Base-by-base conservation (phyloP, 1,139 yeast species). In the Candida smagusa region DNA sequence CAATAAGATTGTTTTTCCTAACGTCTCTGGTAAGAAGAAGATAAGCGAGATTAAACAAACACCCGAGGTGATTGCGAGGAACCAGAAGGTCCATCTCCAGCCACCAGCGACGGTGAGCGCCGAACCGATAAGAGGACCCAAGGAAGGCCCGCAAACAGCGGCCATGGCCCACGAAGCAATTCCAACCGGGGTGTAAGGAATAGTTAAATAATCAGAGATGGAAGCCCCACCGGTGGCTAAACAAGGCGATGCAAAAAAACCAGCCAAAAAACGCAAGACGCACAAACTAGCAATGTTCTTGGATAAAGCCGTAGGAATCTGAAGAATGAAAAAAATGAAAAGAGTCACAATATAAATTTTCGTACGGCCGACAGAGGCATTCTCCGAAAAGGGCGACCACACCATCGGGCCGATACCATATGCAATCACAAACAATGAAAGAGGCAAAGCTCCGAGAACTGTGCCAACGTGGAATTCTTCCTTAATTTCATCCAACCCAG, bases 361-460 rank as follows among this genome's bases (percentile, higher is more conserved):
- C 36, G 72, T 75, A 46, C 88, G 65, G 3, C 88, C 88, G 38
- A 79, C 69, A 12, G 59, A 59, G 4, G 66, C 63, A 40, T 65
- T 55, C 45, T 67, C 73, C 9, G 68, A 56, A 44, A 66, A 44
- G 4, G 72, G 73, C 12, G 67, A 58, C 36, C 61, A 61, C 9
- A 65, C 44, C 62, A 66, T 54, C 9, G 72, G 71, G 3, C 72
- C 72, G 12, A 63, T 34, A 29, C 68, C 72, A 41, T 65, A 66
- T 6, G 71, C 72, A 30, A 66, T 49, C 9, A 66, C 70, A 43
- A 64, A 67, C 37, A 65, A 42, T 2, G 68, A 44, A 42, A 67
- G 52, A 44, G 77, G 61, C 48, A 62, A 48, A 29, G 59, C 46
- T 38, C 69, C 68, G 29, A 54, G 48, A 2, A 52, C 50, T 29